phyloP scores from a whole-genome alignment of 371 early-diverging fungal species.

The Syncephalastrum sp. region DNA sequence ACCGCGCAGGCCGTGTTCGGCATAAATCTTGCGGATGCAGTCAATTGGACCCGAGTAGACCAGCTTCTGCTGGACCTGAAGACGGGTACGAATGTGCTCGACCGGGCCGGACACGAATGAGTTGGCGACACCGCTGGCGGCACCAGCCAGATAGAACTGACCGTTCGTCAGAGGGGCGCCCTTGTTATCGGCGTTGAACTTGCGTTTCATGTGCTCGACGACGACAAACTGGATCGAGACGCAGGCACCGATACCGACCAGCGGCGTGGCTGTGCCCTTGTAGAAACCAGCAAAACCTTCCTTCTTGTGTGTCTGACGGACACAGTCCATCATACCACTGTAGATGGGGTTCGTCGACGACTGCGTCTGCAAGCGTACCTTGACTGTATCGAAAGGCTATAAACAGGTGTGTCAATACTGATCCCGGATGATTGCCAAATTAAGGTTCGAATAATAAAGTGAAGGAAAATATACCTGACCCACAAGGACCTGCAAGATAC shows the following conservation, averaged over 20 bases:
- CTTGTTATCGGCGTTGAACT: conserved; percentile 52
- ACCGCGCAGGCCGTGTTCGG: conserved; percentile 67
- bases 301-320: conserved; percentile 63
- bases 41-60: conserved; percentile 68
- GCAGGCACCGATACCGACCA: conserved; percentile 78
- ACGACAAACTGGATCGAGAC: conserved; percentile 83
- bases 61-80: conserved; percentile 67
- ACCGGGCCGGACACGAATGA: conserved; percentile 84
- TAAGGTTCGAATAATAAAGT: background rate
- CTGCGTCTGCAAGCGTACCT: conserved; percentile 89
- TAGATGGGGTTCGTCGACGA: conserved; percentile 66
- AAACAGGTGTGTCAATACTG: conserved; percentile 9
- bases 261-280: conserved; percentile 79
- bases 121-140: conserved; percentile 78
- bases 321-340: conserved; percentile 73
- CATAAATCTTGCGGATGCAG: conserved; percentile 72
- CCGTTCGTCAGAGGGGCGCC: conserved; percentile 46
- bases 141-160: conserved; percentile 80
- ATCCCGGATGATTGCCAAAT: background rate
- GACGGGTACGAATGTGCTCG: conserved; percentile 80
- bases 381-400: conserved; percentile 82
- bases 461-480: conserved; percentile 59
- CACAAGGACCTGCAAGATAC: conserved; percentile 75
- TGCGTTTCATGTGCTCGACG: conserved; percentile 72
- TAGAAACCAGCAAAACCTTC: conserved; percentile 80